A percentile compares a stretch with the other conserved stretches of the same genome.
These are phyloP conservation scores for Teunomyces pallodes DNA, from an alignment of 805 yeast species.

Conservation along the genomic window DNA sequence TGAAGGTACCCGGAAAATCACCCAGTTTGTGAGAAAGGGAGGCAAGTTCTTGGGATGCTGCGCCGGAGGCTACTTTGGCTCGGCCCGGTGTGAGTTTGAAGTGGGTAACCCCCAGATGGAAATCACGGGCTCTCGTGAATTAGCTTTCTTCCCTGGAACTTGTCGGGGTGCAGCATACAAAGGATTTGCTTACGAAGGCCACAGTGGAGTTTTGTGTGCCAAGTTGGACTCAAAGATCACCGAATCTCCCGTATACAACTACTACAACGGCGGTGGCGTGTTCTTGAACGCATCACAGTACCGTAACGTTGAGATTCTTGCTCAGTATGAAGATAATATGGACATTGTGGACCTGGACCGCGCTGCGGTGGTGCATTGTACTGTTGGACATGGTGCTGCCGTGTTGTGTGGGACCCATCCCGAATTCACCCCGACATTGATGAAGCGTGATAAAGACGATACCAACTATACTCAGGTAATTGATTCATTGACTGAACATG, in stretches of 20 bases:
- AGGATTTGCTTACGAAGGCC: conserved; percentile 79
- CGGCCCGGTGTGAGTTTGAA: conserved; percentile 78
- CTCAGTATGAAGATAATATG: conserved; percentile 56
- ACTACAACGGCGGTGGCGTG: conserved; percentile 88
- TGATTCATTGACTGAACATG: conserved; percentile 39
- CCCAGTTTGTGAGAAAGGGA: conserved; percentile 67
- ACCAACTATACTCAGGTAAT: conserved; percentile 27
- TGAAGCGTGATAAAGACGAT: conserved; percentile 36
- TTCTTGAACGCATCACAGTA: conserved; percentile 72
- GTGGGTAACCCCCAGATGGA: conserved; percentile 68
- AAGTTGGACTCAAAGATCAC: conserved; percentile 31
- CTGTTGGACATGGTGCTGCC: conserved; percentile 72
- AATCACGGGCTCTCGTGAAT: conserved; percentile 82
- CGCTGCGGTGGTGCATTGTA: conserved; percentile 74
- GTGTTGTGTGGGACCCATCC: conserved; percentile 87
- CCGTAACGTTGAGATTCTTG: conserved; percentile 67
- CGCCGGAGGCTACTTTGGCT: conserved; percentile 91
- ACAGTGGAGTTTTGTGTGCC: conserved; percentile 69
- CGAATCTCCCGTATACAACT: conserved; percentile 36
- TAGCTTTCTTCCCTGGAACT: conserved; percentile 77
- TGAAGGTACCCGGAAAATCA: conserved; percentile 57
- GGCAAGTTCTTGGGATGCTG: conserved; percentile 88
- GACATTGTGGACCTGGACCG: conserved; percentile 45
- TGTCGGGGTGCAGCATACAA: conserved; percentile 77
- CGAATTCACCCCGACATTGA: conserved; percentile 63